Evolutionary conservation across 2,329 filamentous ascomycete species (phyloP).

Genomic region (Cordyceps cateniannulata): DNA sequence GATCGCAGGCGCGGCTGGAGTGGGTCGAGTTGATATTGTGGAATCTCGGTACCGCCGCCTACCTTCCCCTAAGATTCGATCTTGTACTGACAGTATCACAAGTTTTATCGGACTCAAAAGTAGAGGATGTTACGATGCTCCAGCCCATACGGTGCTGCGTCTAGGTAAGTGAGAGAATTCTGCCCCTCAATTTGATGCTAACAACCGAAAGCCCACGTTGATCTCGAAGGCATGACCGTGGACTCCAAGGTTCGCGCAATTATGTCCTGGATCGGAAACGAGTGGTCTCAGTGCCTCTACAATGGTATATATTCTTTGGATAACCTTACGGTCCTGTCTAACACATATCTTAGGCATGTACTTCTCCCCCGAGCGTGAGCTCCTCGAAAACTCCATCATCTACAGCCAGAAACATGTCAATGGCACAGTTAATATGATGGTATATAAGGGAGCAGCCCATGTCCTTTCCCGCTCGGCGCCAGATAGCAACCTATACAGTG

Average conservation of each 20-base stretch:
- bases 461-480: constrained; percentile 39
- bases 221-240: constrained; percentile 44
- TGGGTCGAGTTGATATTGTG: constrained; percentile 55
- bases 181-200: neutral
- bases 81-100: constrained; percentile 2
- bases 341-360: constrained; percentile 7
- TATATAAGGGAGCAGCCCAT: constrained; percentile 44
- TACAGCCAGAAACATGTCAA: constrained; percentile 48
- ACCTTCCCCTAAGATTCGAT: neutral
- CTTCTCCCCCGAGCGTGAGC: constrained; percentile 47
- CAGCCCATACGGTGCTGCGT: constrained; percentile 18
- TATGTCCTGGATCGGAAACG: constrained; percentile 32
- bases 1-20: constrained; percentile 57
- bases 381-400: constrained; percentile 54
- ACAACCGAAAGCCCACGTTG: constrained; percentile 24
- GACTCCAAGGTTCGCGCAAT: constrained; percentile 47
- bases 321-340: neutral
- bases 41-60: constrained; percentile 34
- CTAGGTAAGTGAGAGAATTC: neutral
- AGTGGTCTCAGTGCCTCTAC: constrained; percentile 30
- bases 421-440: constrained; percentile 23
- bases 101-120: constrained; percentile 27
- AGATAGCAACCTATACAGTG: constrained; percentile 44
- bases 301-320: constrained; percentile 32
- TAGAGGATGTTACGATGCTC: constrained; percentile 52